Evolutionary conservation across 1,284 basidiomycete species (phyloP).

Genomic region (Cryptococcus neoformans): DNA sequence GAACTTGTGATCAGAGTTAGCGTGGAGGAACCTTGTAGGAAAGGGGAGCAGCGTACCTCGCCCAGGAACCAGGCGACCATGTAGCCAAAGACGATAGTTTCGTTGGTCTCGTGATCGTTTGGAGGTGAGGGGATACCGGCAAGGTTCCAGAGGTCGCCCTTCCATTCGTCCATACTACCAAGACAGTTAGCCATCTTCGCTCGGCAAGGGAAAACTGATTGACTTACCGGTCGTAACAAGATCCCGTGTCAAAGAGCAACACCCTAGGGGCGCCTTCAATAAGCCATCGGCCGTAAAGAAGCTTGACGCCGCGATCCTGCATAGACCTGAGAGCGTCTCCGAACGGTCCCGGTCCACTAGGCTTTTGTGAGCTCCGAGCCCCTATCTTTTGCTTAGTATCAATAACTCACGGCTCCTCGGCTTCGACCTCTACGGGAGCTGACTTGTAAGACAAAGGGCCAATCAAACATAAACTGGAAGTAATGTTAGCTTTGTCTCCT

Average conservation of each 20-base stretch:
- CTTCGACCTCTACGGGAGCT: slow-evolving; percentile 97
- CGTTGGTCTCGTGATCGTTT: slow-evolving; percentile 96
- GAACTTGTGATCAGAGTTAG: slow-evolving; percentile 56
- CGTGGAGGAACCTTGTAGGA: background rate
- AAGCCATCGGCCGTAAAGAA: slow-evolving; percentile 94
- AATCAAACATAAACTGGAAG: slow-evolving; percentile 58
- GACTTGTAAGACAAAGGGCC: slow-evolving; percentile 95
- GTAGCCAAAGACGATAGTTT: slow-evolving; percentile 98
- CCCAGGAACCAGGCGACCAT: slow-evolving; percentile 99
- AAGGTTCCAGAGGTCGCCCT: slow-evolving; percentile 94
- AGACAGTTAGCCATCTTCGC: background rate
- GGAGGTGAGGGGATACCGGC: slow-evolving; percentile 96
- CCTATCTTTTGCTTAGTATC: background rate
- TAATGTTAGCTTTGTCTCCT: background rate
- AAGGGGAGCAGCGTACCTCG: slow-evolving; percentile 59
- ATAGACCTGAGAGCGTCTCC: slow-evolving; percentile 69
- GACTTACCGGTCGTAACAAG: slow-evolving; percentile 62
- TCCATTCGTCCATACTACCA: slow-evolving; percentile 89
- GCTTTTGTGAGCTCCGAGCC: background rate
- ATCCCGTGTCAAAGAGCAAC: slow-evolving; percentile 91
- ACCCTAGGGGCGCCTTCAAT: slow-evolving; percentile 94
- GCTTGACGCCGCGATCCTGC: slow-evolving; percentile 85
- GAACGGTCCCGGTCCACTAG: slow-evolving; percentile 55
- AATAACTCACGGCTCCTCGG: slow-evolving; percentile 67
- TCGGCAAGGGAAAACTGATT: background rate